phyloP scores from a whole-genome alignment of 2,329 filamentous ascomycete species.

The Aureobasidium uvarum region DNA sequence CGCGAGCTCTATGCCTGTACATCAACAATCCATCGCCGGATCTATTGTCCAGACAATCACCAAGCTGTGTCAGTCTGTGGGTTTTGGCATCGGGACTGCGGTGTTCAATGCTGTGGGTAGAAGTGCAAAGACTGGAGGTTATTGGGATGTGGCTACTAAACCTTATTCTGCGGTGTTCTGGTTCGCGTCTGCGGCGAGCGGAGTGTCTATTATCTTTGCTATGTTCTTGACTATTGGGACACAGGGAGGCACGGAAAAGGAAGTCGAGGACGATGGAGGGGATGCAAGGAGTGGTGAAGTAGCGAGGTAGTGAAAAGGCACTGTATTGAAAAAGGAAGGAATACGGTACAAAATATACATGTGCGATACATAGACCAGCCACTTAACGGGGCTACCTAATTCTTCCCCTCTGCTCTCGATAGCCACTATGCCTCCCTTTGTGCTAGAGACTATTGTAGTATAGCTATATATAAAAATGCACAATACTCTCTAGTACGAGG shows the following conservation, averaged over 20 bases:
- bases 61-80: conserved; percentile 58
- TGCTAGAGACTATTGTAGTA: too few species aligned
- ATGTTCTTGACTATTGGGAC: conserved; percentile 56
- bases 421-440: too few species aligned
- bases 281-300: not conserved
- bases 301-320: not conserved
- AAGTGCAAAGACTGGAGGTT: conserved; percentile 38
- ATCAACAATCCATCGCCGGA: conserved; percentile 65
- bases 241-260: conserved; percentile 46
- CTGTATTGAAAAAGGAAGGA: too few species aligned
- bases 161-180: conserved; percentile 56
- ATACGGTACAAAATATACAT: too few species aligned
- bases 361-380: too few species aligned
- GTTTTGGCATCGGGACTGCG: conserved; percentile 62
- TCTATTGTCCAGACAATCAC: conserved; percentile 67
- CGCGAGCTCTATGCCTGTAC: conserved; percentile 60
- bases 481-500: too few species aligned
- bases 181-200: conserved; percentile 49
- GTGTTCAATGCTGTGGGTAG: conserved; percentile 52
- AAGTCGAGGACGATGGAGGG: not conserved
- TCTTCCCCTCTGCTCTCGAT: too few species aligned
- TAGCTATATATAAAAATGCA: too few species aligned
- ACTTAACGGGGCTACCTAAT: too few species aligned
- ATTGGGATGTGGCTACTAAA: conserved; percentile 47
- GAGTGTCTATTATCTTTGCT: conserved; percentile 48